A percentile compares a stretch with the other conserved stretches of the same genome.
These are phyloP conservation scores for Hypoxylon sp. DNA, from an alignment of 2,329 filamentous ascomycete genomes.

Conservation along the genomic window DNA sequence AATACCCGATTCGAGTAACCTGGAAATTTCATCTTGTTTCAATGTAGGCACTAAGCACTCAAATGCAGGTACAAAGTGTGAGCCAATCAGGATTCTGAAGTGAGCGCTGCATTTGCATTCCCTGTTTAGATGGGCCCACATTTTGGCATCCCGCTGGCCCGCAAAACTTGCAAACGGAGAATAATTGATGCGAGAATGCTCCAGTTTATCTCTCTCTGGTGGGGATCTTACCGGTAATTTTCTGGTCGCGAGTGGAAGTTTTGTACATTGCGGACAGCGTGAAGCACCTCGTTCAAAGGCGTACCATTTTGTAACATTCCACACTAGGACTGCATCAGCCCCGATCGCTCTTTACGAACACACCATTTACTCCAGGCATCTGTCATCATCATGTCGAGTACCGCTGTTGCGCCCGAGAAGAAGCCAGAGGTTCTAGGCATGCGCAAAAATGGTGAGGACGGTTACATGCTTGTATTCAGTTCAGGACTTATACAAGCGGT, in stretches of 20 bases:
- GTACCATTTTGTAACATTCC: not conserved
- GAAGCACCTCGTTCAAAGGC: not conserved
- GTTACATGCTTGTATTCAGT: not conserved
- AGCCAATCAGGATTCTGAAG: constrained; percentile 7
- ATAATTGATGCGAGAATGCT: constrained; percentile 17
- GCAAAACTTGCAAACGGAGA: not conserved
- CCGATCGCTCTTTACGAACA: not conserved
- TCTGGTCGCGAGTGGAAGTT: constrained; percentile 2
- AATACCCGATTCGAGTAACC: constrained; percentile 35
- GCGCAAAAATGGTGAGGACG: constrained; percentile 81
- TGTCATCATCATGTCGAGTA: constrained; percentile 59
- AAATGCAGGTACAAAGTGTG: constrained; percentile 1
- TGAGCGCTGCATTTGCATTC: not conserved
- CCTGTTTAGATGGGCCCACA: not conserved
- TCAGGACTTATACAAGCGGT: constrained; percentile 18
- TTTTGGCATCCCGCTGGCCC: not conserved
- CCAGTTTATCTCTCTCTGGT: constrained; percentile 6
- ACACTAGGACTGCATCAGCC: not conserved
- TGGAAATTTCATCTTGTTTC: constrained; percentile 24
- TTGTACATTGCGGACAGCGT: constrained; percentile 14
- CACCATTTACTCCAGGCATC: not conserved
- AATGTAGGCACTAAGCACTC: constrained; percentile 1
- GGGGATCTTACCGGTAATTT: constrained; percentile 21
- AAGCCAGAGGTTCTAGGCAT: constrained; percentile 68
- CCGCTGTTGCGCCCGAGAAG: constrained; percentile 53